Base-by-base conservation (phyloP, 2,329 filamentous ascomycete genomes). In the Dothideomycetes sp. region DNA sequence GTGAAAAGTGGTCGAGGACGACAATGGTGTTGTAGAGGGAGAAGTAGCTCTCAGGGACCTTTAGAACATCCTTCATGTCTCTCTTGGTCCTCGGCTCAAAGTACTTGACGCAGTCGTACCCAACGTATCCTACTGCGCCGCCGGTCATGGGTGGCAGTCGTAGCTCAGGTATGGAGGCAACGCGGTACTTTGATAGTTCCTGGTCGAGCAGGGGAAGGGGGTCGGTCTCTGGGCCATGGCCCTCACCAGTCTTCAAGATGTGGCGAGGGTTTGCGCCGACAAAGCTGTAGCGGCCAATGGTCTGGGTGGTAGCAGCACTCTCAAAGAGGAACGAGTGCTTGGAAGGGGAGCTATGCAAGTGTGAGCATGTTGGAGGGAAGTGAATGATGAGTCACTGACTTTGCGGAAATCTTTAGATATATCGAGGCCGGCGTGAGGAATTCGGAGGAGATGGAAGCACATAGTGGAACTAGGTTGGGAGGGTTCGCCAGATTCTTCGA, bases 81-180 rank as follows among this genome's bases (percentile, higher is more conserved):
- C 85, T 77, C 36, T 87, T 76, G n/a, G 91, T 96, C 72, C 88
- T 93, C 45, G 91, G 91, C 69, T 98, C 91, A 52, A 98, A 98
- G 64, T 96, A 96, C 56, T 81, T 80, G 53, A 98, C 85, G 61
- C 91, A 98, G 59, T 98, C 91, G 57, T 98, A 98, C 38, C 88
- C 88, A 4, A 96, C 86, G 60, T 96, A 98, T 44, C 91, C 91
- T 53, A 98, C 86, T 10, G 88, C 91, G 36, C 91, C 91, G 31
- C 88, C 91, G 0, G 84, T 85, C 64, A 98, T 68, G 18, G 85
- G 84, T 37, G 91, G 91, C 29, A 98, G 72, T 52, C 75, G 75
- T 53, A 96, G 66, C 1, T 80, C 84, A 0, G 91, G 88, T 3
- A 98, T 77, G 31, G 84, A 75, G 24, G 87, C 83, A 47, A 95